Conservation (phyloP, 2,329 filamentous ascomycete genomes). For the Diaporthe vexans region DNA sequence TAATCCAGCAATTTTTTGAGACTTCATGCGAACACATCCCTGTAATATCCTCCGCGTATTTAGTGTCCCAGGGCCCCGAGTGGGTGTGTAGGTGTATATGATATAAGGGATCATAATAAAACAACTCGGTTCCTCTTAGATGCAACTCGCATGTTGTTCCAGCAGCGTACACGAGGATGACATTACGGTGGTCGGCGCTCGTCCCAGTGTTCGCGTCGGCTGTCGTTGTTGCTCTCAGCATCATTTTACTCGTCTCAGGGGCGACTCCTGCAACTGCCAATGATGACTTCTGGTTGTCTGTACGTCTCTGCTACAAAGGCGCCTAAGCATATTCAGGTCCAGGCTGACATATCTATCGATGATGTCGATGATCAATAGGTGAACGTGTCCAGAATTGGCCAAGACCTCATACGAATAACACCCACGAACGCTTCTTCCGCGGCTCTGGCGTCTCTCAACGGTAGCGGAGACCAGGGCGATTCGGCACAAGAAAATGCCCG, state of each 20-base stretch:
- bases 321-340: fast-evolving
- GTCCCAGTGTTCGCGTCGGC: background rate
- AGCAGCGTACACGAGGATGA: background rate
- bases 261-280: slow-evolving; percentile 1
- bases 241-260: background rate
- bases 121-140: too few species aligned
- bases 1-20: background rate
- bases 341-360: too few species aligned
- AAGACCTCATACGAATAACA: background rate
- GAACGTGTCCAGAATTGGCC: slow-evolving; percentile 8
- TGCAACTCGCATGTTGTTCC: background rate
- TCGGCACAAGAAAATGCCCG: background rate
- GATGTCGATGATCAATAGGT: background rate
- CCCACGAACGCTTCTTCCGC: background rate
- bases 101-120: too few species aligned
- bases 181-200: background rate
- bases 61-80: background rate
- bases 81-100: too few species aligned
- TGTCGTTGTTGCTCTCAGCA: slow-evolving; percentile 13
- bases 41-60: background rate
- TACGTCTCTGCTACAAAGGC: background rate
- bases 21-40: background rate
- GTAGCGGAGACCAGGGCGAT: too few species aligned
- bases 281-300: background rate
- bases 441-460: background rate